Base-by-base conservation (phyloP, 352 stramenopile species). In the Phytophthora megakarya region DNA sequence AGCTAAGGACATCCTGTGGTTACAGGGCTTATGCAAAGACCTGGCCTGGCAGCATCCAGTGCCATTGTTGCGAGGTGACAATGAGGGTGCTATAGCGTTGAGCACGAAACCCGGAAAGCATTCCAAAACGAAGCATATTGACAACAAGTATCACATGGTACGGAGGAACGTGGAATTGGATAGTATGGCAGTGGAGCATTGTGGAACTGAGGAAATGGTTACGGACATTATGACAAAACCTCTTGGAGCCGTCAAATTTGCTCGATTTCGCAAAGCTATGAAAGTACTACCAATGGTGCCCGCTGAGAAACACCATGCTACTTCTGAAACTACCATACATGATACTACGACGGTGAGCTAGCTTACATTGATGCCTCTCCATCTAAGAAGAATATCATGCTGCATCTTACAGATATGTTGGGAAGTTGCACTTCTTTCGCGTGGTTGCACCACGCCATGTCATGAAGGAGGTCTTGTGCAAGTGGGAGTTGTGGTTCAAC, bases 221-320 rank as follows among this genome's bases (percentile, higher is more conserved):
- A 50, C 62, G 1, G 71, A 76, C 33, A 61, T 61, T n/a, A 42
- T 75, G 19, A 70, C 66, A 9, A 78, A 78, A 47, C 23, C 53
- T 1, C 61, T 78, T 6, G 52, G 15, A 3, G 26, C 38, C 0
- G 57, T 63, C 18, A 76, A 72, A 54, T 70, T 68, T 28, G 37
- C 53, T 3, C 21, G 35, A 1, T 75, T 73, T 35, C 35, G 39
- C 44, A 32, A 32, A 32, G 26, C 26, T 9, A 32, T 32, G 26
- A 32, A 66, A 32, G 39, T 66, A 10, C 16, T 59, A 8, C n/a
- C 23, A 5, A 43, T 49, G 13, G 70, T 86, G 33, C 13, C 3
- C 4, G 33, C 7, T 39, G 33, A 39, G 33, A 39, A 39, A 32
- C 5, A 32, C 26, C 9, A 32, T 9, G 5, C 5, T 10, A 9